Percentiles rank a stretch among this genome's conserved stretches.
Conservation (phyloP, 176 grass and related monocot genomes). For the Raddia guianensis region DNA sequence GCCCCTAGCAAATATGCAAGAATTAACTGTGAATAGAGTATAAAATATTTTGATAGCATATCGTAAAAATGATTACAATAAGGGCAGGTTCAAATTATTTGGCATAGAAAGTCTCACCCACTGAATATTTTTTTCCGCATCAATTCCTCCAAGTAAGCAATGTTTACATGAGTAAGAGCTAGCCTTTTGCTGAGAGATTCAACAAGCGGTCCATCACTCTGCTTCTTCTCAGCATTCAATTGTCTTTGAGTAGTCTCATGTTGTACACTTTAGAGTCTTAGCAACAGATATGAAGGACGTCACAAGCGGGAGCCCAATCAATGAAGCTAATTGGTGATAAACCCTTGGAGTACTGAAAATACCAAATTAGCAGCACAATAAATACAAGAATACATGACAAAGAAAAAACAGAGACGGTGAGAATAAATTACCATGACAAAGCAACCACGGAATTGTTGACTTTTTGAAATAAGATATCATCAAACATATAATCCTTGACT, state of each 20-base stretch:
- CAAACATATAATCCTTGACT: slow-evolving; percentile 90
- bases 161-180: slow-evolving; percentile 79
- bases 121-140: slow-evolving; percentile 86
- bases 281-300: slow-evolving; percentile 90
- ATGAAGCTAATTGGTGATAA: slow-evolving; percentile 81
- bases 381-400: slow-evolving; percentile 28
- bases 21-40: neutral
- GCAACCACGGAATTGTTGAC: slow-evolving; percentile 82
- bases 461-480: slow-evolving; percentile 74
- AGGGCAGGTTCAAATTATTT: slow-evolving; percentile 13
- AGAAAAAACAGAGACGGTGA: neutral
- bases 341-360: slow-evolving; percentile 86
- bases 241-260: slow-evolving; percentile 96
- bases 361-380: slow-evolving; percentile 34
- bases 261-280: slow-evolving; percentile 81
- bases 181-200: slow-evolving; percentile 91
- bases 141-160: slow-evolving; percentile 77
- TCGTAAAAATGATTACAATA: neutral
- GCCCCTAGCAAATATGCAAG: neutral
- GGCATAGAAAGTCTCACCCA: slow-evolving; percentile 62
- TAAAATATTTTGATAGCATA: neutral
- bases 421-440: slow-evolving; percentile 75
- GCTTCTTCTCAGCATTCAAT: slow-evolving; percentile 92
- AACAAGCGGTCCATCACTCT: slow-evolving; percentile 77
- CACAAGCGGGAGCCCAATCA: slow-evolving; percentile 91